Conservation (phyloP, 352 stramenopile species). For the Saprolegnia diclina region DNA sequence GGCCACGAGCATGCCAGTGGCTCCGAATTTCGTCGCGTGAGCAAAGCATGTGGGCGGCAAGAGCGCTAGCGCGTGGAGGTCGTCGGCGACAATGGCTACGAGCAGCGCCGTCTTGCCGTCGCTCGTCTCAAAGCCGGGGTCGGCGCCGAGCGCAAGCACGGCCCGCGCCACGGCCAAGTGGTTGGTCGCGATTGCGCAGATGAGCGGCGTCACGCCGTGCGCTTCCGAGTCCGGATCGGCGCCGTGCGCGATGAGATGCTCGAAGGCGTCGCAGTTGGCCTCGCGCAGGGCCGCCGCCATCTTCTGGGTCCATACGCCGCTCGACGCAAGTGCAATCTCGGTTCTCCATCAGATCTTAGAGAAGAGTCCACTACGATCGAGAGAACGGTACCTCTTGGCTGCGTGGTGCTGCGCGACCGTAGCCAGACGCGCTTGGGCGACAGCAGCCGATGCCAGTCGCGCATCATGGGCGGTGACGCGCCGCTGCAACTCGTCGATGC, state of each 20-base stretch:
- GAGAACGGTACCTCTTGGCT: too few species aligned
- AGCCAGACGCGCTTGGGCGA: too few species aligned
- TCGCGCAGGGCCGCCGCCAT: not conserved
- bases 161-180: not conserved
- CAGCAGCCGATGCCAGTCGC: too few species aligned
- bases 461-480: too few species aligned
- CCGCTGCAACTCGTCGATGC: too few species aligned
- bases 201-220: not conserved
- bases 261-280: not conserved
- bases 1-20: slow-evolving; percentile 1
- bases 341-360: too few species aligned
- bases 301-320: not conserved
- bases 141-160: not conserved
- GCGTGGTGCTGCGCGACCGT: too few species aligned
- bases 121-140: slow-evolving; percentile 3
- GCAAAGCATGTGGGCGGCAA: not conserved
- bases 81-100: slow-evolving; percentile 4
- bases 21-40: not conserved
- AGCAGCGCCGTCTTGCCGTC: slow-evolving; percentile 13
- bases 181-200: not conserved
- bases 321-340: not conserved
- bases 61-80: not conserved
- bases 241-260: not conserved
- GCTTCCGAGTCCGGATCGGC: not conserved
- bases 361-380: too few species aligned